Base-by-base conservation (phyloP, 208 protist species). In the Acanthamoeba healyi region DNA sequence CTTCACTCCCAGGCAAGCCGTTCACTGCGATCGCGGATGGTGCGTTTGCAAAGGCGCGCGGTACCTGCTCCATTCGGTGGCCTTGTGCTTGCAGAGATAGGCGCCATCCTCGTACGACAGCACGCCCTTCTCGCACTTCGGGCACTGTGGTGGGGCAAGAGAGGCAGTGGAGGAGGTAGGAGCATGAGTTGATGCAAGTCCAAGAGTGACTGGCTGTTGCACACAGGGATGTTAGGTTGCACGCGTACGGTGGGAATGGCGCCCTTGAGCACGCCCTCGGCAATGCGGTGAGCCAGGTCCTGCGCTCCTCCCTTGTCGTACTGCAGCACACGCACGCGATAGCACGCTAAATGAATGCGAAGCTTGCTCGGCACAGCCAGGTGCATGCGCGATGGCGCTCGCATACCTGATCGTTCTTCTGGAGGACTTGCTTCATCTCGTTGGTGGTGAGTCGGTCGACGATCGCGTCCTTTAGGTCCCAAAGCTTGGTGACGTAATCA, bases 21-120 rank as follows among this genome's bases (percentile, higher is more conserved):
- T 24, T 26, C 58, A 34, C 6, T 10, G 1, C 19, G 1, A 7
- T 5, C 19, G 9, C 2, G 58, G 58, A 0, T 10, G 19, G 14
- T 65, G 9, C 24, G 29, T 70, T 14, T 38, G 61, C 61, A 34
- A 2, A 24, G 51, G 63, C n/a, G 10, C 10, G 15, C 9, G 12
- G n/a, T n/a, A 81, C 54, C 54, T 90, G 82, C 82, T 90, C 82
- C 82, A 90, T 17, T 63, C 49, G 46, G 82, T 90, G 51, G 82
- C 82, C 54, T 90, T 63, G 38, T 90, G 46, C 19, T 26, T 6
- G 82, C 82, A 90, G 17, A 70, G 34, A 38, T 90, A 90, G 32
- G 17, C 36, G 5, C 82, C 82, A 22, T 90, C 54, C 56, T 90
- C 82, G 17, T 90, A 90, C 32, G 49, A 70, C n/a, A 90, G 54